phyloP scores from a whole-genome alignment of 169 alveolate genomes.

The Eimeria maxima region DNA sequence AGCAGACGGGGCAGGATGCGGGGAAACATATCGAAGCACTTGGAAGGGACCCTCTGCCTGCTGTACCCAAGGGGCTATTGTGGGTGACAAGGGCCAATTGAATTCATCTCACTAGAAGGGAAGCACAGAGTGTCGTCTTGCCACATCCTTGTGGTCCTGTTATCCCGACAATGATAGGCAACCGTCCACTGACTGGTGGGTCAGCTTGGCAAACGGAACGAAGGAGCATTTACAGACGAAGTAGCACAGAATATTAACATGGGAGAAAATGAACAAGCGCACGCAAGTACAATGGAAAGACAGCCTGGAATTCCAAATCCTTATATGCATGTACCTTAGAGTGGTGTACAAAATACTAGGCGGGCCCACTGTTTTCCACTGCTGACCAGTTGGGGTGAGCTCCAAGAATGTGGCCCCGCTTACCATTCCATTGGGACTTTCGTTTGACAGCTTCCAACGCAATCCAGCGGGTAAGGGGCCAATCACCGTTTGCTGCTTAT shows the following conservation, averaged over 20 bases:
- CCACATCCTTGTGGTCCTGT: conserved; percentile 77
- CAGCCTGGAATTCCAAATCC: neutral
- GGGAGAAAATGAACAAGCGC: neutral
- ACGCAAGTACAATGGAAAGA: neutral
- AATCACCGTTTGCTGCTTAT: conserved; percentile 29
- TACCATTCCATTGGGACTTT: neutral
- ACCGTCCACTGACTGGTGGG: neutral
- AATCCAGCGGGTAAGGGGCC: conserved; percentile 65
- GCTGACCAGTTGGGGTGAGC: neutral
- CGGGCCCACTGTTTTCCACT: neutral
- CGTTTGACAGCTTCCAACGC: conserved; percentile 37
- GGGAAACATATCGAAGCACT: neutral
- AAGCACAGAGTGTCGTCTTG: conserved; percentile 64
- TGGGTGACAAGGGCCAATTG: neutral
- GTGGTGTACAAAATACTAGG: neutral
- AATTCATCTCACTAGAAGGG: conserved; percentile 5
- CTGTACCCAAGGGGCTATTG: neutral
- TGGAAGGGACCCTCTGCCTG: neutral
- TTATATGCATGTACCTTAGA: neutral
- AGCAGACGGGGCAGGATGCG: neutral
- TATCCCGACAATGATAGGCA: conserved; percentile 57
- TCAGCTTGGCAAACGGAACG: neutral
- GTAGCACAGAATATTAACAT: neutral
- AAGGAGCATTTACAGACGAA: neutral
- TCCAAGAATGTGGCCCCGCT: neutral